Base-by-base conservation (phyloP, 495 filamentous ascomycete species). In the Annulohypoxylon nitens region DNA sequence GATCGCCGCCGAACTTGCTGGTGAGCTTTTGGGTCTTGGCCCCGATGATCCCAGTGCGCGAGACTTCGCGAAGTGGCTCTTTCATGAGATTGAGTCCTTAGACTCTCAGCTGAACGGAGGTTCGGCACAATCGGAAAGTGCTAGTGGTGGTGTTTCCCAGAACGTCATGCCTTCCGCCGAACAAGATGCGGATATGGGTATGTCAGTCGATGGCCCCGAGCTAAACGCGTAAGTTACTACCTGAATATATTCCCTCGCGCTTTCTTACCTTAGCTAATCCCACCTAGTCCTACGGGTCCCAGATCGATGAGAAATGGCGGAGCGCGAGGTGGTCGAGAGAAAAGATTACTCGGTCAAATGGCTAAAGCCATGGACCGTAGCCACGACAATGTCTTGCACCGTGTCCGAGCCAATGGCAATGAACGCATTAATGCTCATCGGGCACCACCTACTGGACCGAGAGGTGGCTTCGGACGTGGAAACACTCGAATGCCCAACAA, bases 11-110 rank as follows among this genome's bases (percentile, higher is more conserved):
- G 96, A 99, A 78, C 89, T 98, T 11, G 91, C 94, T 8, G 93
- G 91, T 66, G 97, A 99, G 74, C 88, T 98, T 45, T 88, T 99
- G 1, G 90, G 89, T 30, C 88, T 98, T 1, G 90, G 89, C 0
- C 90, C 93, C 61, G 94, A 97, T 58, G 93, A 97, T 77, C 88
- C 90, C 61, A 90, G 92, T 63, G 92, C 94, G 7, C 88, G 88
- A 23, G 91, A 93, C 54, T 99, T 99, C 79, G 88, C 96, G 50
- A 86, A 84, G 75, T 99, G 96, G 96, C 84, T 99, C 10, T 98
- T 98, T 76, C 89, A 93, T 23, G 92, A 97, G 80, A 88, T 97
- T 53, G 86, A 91, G 14, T 66, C 79, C 10, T 86, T 98, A 64
- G 88, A 89, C 74, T 81, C 83, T 57, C 89, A 93, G 78, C 80